Conservation (phyloP, 257 asterid genomes). For the Scutellaria baicalensis region DNA sequence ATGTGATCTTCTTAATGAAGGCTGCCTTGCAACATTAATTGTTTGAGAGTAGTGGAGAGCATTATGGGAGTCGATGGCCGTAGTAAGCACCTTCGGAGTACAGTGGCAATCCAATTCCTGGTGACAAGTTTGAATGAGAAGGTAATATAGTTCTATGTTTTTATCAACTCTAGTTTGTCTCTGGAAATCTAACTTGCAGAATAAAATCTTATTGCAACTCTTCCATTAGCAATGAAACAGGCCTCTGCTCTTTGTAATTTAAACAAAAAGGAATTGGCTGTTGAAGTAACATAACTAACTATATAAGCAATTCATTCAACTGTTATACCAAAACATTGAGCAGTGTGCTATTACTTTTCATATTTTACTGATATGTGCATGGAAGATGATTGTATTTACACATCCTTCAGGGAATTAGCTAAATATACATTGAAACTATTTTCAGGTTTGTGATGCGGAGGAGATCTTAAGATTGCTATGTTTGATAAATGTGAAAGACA, state of each 20-base stretch:
- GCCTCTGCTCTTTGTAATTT: neutral
- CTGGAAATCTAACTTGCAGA: neutral
- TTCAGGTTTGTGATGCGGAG: constrained; percentile 53
- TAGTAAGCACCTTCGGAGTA: constrained; percentile 70
- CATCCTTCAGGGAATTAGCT: neutral
- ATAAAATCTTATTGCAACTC: neutral
- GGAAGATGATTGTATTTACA: neutral
- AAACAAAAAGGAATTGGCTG: neutral
- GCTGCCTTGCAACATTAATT: constrained; percentile 60
- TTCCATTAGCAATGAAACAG: neutral
- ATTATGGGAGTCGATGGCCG: constrained; percentile 51
- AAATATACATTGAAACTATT: neutral
- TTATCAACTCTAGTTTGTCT: neutral
- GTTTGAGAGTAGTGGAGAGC: constrained; percentile 75
- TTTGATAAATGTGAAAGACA: constrained; percentile 62
- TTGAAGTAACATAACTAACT: neutral
- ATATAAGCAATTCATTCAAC: neutral
- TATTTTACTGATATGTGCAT: neutral
- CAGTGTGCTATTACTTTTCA: neutral
- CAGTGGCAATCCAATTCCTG: constrained; percentile 68
- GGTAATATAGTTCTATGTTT: constrained; percentile 32
- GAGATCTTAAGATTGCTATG: constrained; percentile 46
- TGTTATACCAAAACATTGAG: neutral
- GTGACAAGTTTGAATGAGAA: constrained; percentile 40
- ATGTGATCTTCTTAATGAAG: constrained; percentile 34